Conservation (phyloP, 2,329 filamentous ascomycete genomes). For the Fusarium coicis region DNA sequence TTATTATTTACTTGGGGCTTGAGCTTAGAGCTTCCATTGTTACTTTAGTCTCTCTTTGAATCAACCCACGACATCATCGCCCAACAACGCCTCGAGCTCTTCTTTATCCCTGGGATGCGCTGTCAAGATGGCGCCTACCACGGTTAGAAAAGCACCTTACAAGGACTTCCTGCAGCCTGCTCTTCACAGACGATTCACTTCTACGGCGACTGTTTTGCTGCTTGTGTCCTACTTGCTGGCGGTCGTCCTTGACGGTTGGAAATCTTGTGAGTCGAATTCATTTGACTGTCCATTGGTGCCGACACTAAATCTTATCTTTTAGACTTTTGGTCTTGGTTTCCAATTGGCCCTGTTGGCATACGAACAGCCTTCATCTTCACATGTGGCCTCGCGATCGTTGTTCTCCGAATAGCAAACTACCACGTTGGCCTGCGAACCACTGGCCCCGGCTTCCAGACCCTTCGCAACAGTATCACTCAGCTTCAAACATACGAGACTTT, state of each 20-base stretch:
- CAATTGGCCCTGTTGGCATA: slow-evolving; percentile 78
- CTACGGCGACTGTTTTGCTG: slow-evolving; percentile 76
- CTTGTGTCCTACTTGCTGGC: slow-evolving; percentile 79
- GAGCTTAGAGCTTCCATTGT: slow-evolving; percentile 25
- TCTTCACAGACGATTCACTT: slow-evolving; percentile 86
- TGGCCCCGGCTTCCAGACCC: slow-evolving; percentile 72
- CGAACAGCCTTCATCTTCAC: slow-evolving; percentile 81
- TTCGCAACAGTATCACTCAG: slow-evolving; percentile 67
- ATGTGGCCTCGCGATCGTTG: slow-evolving; percentile 79
- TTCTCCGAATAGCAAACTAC: slow-evolving; percentile 86
- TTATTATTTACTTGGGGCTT: slow-evolving; percentile 48
- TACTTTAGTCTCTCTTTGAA: slow-evolving; percentile 6
- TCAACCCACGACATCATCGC: slow-evolving; percentile 29
- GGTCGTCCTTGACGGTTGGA: slow-evolving; percentile 74
- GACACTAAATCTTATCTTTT: slow-evolving; percentile 13
- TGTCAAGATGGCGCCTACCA: slow-evolving; percentile 62
- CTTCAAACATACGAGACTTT: slow-evolving; percentile 75
- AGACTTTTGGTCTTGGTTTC: slow-evolving; percentile 91
- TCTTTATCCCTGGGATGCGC: slow-evolving; percentile 54
- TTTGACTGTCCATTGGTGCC: background rate
- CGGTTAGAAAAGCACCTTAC: slow-evolving; percentile 72
- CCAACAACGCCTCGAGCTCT: slow-evolving; percentile 24
- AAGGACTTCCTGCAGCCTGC: slow-evolving; percentile 92
- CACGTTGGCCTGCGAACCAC: slow-evolving; percentile 80
- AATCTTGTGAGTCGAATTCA: slow-evolving; percentile 68